phyloP scores from a whole-genome alignment of 768 basidiomycete genomes.

The Rhodotorula diobovata region DNA sequence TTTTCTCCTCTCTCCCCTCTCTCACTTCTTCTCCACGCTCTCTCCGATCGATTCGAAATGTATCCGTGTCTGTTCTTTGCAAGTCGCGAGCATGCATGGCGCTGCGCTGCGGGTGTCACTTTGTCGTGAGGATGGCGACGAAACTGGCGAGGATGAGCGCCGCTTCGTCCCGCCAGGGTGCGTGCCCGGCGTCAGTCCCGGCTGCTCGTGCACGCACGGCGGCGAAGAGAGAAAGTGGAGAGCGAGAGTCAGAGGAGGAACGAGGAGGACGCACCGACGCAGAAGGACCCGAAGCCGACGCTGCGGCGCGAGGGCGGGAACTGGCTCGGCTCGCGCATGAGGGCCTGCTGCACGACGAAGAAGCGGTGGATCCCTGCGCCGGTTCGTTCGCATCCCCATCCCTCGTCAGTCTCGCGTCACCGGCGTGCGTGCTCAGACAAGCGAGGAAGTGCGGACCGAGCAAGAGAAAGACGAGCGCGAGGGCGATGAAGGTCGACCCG shows the following conservation, averaged over 20 bases:
- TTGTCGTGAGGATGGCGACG: background rate
- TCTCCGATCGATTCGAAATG: no score
- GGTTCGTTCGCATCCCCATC: no score
- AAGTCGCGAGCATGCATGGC: no score
- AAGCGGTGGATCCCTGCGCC: conserved; percentile 26
- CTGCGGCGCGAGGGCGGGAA: conserved; percentile 31
- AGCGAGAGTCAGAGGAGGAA: no score
- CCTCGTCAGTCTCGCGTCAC: no score
- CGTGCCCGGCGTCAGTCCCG: background rate
- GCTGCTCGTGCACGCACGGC: background rate
- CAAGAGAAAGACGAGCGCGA: conserved; percentile 25
- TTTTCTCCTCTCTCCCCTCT: no score
- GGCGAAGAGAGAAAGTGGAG: background rate
- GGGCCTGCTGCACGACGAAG: conserved; percentile 15
- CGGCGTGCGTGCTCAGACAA: no score
- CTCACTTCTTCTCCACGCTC: background rate
- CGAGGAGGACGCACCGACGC: conserved; percentile 13
- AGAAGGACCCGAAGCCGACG: conserved; percentile 12
- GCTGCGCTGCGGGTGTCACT: background rate
- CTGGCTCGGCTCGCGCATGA: conserved; percentile 23
- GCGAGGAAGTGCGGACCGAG: conserved; percentile 10
- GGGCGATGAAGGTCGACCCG: conserved; percentile 28
- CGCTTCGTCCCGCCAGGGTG: background rate
- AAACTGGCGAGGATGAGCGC: background rate
- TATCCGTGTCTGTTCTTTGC: background rate